A percentile compares a stretch with the other conserved stretches of the same genome.
These are phyloP conservation scores for Jacaranda copaia DNA, from an alignment of 257 asterid species.

Conservation along the genomic window DNA sequence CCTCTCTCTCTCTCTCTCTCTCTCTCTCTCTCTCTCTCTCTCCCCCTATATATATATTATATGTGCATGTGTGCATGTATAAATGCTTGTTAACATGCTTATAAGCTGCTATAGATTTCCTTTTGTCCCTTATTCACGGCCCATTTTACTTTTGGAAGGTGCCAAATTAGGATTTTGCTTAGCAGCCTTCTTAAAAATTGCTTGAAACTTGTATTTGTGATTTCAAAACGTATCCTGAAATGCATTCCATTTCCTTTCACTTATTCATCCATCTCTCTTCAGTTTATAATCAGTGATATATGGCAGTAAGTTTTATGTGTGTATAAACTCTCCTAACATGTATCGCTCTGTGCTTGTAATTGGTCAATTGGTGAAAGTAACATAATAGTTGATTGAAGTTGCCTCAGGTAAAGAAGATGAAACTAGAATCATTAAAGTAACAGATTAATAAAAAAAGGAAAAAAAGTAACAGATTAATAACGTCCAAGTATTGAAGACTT, in stretches of 20 bases:
- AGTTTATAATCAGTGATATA: neutral
- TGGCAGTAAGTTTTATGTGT: neutral
- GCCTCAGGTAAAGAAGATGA: neutral
- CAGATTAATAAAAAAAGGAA: neutral
- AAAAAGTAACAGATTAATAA: neutral
- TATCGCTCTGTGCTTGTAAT: neutral
- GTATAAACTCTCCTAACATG: neutral
- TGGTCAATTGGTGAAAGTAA: neutral
- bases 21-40: slow-evolving; percentile 40
- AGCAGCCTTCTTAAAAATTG: neutral
- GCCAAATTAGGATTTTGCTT: neutral
- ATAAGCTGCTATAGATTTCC: neutral
- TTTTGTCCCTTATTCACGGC: neutral
- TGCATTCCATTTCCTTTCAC: neutral
- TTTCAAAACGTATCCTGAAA: neutral
- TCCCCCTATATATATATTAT: neutral
- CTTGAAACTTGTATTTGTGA: neutral
- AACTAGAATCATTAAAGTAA: neutral
- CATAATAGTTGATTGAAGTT: neutral
- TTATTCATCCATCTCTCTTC: neutral
- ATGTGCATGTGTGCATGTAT: neutral
- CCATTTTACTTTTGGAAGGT: neutral
- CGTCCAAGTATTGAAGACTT: neutral
- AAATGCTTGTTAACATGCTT: neutral
- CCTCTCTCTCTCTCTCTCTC: slow-evolving; percentile 35